Percentiles rank a stretch among this genome's conserved stretches.
These are phyloP conservation scores for Russula lepida DNA, from an alignment of 768 basidiomycete species.

Conservation along the genomic window DNA sequence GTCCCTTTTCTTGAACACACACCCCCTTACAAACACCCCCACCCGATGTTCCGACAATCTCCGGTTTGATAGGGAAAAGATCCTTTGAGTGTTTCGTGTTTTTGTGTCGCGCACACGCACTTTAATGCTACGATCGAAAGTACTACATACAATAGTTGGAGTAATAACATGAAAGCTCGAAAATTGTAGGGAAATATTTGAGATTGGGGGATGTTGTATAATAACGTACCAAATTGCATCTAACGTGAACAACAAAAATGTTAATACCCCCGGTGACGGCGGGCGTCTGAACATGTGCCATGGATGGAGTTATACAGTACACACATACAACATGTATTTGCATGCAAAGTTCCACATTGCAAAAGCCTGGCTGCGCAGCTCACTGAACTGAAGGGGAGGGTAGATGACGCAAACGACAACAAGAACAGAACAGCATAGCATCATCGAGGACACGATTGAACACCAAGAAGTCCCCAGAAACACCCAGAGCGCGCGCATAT, in stretches of 20 bases:
- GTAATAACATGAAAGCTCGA: too few relatives aligned
- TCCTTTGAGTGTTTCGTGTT: background rate
- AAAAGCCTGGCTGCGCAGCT: background rate
- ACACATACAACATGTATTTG: background rate
- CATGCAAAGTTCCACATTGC: background rate
- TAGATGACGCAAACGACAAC: background rate
- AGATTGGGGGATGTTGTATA: background rate
- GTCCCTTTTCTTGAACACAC: background rate
- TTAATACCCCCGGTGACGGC: background rate
- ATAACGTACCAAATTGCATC: background rate
- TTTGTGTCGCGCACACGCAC: background rate
- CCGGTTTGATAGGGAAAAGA: background rate
- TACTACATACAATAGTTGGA: background rate
- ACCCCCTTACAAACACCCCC: background rate
- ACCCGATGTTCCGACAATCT: background rate
- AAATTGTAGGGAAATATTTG: background rate
- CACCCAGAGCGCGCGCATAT: background rate
- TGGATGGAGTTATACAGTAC: background rate
- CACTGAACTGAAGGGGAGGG: background rate
- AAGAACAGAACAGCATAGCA: background rate
- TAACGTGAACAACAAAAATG: background rate
- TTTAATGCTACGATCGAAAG: background rate
- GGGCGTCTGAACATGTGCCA: background rate
- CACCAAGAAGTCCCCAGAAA: too few relatives aligned
- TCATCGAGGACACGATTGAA: background rate